A percentile compares a stretch with the other conserved stretches of the same genome.
Evolutionary conservation across 805 yeast genomes (phyloP).

Genomic region (Saccharomycopsis malanga): DNA sequence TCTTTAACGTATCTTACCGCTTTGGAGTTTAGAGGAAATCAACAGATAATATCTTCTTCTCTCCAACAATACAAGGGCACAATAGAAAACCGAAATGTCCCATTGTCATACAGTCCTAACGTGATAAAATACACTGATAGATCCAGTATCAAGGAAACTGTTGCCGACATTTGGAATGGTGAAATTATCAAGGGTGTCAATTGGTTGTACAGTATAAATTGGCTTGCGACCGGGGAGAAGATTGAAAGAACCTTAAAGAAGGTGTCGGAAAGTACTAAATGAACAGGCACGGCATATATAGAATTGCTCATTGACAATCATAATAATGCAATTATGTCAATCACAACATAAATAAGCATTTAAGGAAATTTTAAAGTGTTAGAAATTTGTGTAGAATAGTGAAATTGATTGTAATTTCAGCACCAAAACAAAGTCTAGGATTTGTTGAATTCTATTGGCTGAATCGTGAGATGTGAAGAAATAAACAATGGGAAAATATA

Average conservation of each 20-base stretch:
- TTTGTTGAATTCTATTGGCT: no score
- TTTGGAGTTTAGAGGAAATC: conserved; percentile 14
- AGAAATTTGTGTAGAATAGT: no score
- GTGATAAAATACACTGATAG: conserved; percentile 16
- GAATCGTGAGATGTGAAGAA: no score
- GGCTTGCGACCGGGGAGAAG: conserved; percentile 21
- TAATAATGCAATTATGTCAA: no score
- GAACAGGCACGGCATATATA: no score
- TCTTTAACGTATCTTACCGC: conserved; percentile 21
- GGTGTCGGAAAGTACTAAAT: not conserved
- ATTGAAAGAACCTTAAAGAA: conserved; percentile 7
- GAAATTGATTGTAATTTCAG: no score
- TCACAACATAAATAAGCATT: no score
- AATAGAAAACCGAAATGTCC: conserved; percentile 14
- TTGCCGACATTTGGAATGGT: conserved; percentile 22
- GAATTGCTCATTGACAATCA: no score
- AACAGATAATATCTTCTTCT: not conserved
- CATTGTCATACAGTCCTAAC: conserved; percentile 9
- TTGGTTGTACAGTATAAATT: conserved; percentile 21
- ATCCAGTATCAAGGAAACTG: conserved; percentile 17
- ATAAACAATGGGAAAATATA: no score
- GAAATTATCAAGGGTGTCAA: conserved; percentile 22
- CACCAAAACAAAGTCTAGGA: no score
- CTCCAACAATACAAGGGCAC: conserved; percentile 10
- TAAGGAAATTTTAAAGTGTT: no score